Evolutionary conservation across 2,329 filamentous ascomycete species (phyloP).

Genomic region (Alternaria burnsii): DNA sequence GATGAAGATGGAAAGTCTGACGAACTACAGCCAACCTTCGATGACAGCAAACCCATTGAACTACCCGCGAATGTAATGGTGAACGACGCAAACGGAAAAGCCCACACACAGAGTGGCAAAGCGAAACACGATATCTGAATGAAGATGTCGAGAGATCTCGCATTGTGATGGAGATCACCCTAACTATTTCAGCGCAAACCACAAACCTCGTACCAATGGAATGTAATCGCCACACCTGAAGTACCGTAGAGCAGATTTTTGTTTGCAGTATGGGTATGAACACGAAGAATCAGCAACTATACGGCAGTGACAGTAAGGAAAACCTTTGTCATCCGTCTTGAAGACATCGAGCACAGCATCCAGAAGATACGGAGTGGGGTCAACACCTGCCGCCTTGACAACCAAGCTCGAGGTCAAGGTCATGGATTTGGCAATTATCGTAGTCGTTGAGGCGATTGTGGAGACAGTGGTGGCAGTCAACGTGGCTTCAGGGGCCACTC

Average conservation of each 20-base stretch:
- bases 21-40: constrained; percentile 3
- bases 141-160: background rate
- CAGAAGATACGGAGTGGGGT: background rate
- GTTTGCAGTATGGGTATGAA: background rate
- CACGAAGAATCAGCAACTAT: no score
- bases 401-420: background rate
- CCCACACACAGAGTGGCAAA: background rate
- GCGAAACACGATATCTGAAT: background rate
- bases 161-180: background rate
- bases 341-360: constrained; percentile 2
- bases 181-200: background rate
- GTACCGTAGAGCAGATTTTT: background rate
- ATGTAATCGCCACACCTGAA: background rate
- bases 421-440: background rate
- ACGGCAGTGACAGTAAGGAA: background rate
- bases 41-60: constrained; percentile 19
- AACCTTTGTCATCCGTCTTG: background rate
- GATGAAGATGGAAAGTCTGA: background rate
- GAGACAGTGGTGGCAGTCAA: no score
- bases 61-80: constrained; percentile 11
- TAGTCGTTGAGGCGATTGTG: background rate
- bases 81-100: background rate
- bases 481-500: background rate
- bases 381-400: background rate
- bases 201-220: no score